These are phyloP conservation scores for Cercospora citrullina DNA, from an alignment of 2,329 filamentous ascomycete genomes.

Conservation along the genomic window DNA sequence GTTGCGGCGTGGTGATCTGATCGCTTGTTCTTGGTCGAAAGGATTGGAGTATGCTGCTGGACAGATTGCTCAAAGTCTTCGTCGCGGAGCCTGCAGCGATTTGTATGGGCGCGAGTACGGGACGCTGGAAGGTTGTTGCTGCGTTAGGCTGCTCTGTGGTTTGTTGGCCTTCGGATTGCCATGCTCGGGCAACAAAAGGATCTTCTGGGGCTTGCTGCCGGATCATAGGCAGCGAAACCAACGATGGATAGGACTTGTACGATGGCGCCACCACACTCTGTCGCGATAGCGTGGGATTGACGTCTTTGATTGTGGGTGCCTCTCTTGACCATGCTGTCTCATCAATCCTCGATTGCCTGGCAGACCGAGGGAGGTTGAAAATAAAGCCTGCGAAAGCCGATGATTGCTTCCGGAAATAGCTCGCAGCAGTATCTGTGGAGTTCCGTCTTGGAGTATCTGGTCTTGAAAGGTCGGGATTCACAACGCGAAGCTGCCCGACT, in stretches of 20 bases:
- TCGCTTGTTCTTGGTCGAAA: conserved; percentile 15
- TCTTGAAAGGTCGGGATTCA: conserved; percentile 37
- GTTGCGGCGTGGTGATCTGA: not conserved
- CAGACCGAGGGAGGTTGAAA: conserved; percentile 16
- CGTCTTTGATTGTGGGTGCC: conserved; percentile 14
- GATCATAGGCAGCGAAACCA: conserved; percentile 26
- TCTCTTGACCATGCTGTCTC: conserved; percentile 12
- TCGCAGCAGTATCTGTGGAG: conserved; percentile 23
- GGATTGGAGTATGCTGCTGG: conserved; percentile 17
- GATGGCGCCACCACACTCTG: conserved; percentile 32
- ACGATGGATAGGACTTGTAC: conserved; percentile 31
- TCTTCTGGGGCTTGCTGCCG: conserved; percentile 33
- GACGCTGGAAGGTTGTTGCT: not conserved
- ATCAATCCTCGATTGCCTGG: conserved; percentile 13
- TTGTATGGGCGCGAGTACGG: conserved; percentile 25
- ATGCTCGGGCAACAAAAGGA: conserved; percentile 23
- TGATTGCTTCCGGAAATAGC: conserved; percentile 29
- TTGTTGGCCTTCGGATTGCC: not conserved
- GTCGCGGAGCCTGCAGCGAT: conserved; percentile 22
- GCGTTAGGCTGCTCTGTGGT: not conserved
- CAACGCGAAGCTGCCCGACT: conserved; percentile 35
- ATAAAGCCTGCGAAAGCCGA: conserved; percentile 25
- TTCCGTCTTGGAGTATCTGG: conserved; percentile 24
- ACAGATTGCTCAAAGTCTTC: conserved; percentile 23
- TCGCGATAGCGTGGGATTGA: conserved; percentile 31